A percentile compares a stretch with the other conserved stretches of the same genome.
Evolutionary conservation across 306 rosid species (phyloP).

Genomic region (Casuarina cunninghamiana): DNA sequence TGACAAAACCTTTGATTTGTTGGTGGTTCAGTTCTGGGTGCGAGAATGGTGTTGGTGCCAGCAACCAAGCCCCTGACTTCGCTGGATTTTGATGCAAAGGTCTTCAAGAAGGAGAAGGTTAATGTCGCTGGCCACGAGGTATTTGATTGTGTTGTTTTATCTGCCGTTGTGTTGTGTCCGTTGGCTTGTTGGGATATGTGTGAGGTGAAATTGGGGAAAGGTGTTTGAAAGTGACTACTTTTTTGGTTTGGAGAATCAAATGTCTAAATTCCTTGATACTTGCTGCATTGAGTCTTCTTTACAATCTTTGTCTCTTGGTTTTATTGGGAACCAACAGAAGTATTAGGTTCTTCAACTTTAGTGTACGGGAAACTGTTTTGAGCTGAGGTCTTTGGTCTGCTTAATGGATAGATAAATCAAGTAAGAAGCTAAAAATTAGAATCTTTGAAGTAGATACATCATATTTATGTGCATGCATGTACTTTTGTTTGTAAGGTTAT

Average conservation of each 20-base stretch:
- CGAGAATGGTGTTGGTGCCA: constrained; percentile 69
- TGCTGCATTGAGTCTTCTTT: too few relatives aligned
- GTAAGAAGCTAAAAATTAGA: neutral
- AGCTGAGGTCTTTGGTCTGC: neutral
- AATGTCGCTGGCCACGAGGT: constrained; percentile 96
- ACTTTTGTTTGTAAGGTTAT: neutral
- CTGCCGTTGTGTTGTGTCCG: neutral
- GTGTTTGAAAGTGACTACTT: neutral
- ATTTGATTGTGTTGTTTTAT: neutral
- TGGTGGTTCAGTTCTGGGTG: constrained; percentile 51
- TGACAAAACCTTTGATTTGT: neutral
- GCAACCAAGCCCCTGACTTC: constrained; percentile 31
- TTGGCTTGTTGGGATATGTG: neutral
- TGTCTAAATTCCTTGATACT: too few relatives aligned
- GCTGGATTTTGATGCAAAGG: constrained; percentile 74
- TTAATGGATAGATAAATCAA: neutral
- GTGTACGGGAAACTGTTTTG: neutral
- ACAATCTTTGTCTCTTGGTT: too few relatives aligned
- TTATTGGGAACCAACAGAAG: too few relatives aligned
- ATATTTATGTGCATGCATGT: neutral
- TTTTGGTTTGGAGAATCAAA: neutral
- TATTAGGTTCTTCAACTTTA: neutral
- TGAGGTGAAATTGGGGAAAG: neutral
- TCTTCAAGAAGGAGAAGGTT: constrained; percentile 82
- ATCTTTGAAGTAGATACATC: neutral